Conservation (phyloP, 116 monocot genomes). For the Zostera marina region DNA sequence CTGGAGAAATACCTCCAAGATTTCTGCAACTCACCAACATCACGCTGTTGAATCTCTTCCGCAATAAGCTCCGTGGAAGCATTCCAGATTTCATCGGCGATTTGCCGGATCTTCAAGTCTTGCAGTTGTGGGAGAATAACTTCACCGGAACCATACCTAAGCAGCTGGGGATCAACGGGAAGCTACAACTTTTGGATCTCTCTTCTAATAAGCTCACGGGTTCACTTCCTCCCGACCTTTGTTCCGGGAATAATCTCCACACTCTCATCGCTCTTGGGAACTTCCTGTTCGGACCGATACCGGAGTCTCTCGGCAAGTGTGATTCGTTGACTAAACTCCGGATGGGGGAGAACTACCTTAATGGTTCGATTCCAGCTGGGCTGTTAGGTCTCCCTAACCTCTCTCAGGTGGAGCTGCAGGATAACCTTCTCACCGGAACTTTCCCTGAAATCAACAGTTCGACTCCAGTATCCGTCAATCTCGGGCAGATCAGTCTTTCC, state of each 20-base stretch:
- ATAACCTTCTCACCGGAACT: slow-evolving; percentile 46
- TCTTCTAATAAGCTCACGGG: slow-evolving; percentile 75
- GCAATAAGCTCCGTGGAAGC: slow-evolving; percentile 63
- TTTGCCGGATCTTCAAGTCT: slow-evolving; percentile 27
- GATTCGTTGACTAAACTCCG: slow-evolving; percentile 33
- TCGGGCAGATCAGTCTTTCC: slow-evolving; percentile 46
- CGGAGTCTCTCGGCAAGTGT: slow-evolving; percentile 42
- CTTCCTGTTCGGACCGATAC: slow-evolving; percentile 55
- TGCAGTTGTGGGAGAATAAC: slow-evolving; percentile 54
- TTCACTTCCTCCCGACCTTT: slow-evolving; percentile 32
- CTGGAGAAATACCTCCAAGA: slow-evolving; percentile 38
- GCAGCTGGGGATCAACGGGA: slow-evolving; percentile 21
- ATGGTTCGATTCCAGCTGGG: slow-evolving; percentile 46
- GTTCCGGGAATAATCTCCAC: slow-evolving; percentile 42
- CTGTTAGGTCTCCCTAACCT: slow-evolving; percentile 43
- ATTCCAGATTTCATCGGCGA: slow-evolving; percentile 45
- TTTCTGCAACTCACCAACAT: slow-evolving; percentile 20
- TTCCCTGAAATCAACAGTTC: slow-evolving; percentile 23
- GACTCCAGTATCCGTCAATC: slow-evolving; percentile 14
- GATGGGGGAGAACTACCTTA: slow-evolving; percentile 55
- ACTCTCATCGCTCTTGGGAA: slow-evolving; percentile 42
- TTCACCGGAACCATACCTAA: slow-evolving; percentile 46
- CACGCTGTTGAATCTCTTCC: slow-evolving; percentile 44
- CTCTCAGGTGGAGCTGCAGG: slow-evolving; percentile 50
- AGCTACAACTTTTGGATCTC: slow-evolving; percentile 50